Conservation (phyloP, 192 early-diverging fungal species). For the Rhizophlyctis rosea region DNA sequence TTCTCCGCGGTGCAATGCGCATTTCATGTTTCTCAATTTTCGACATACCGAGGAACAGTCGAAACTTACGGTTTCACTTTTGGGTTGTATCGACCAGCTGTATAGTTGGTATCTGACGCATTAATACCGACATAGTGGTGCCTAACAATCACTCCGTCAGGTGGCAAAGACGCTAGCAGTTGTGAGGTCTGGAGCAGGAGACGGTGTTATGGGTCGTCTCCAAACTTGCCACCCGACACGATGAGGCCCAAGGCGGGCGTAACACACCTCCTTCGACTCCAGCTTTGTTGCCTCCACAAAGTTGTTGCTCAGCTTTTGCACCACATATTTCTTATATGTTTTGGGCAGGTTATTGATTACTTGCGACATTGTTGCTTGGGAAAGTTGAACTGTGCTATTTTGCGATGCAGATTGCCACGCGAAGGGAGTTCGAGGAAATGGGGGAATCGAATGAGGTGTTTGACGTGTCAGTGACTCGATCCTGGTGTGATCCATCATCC, state of each 20-base stretch:
- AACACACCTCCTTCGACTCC: slow-evolving; percentile 21
- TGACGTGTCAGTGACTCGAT: too few relatives aligned
- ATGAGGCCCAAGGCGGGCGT: not conserved
- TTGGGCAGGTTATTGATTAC: too few relatives aligned
- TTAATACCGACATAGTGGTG: slow-evolving; percentile 53
- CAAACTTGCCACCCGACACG: not conserved
- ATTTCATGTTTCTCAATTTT: too few relatives aligned
- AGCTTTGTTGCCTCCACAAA: slow-evolving; percentile 39
- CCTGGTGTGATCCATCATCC: too few relatives aligned
- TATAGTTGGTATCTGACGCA: slow-evolving; percentile 56
- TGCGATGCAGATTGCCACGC: too few relatives aligned
- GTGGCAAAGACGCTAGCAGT: slow-evolving; percentile 15
- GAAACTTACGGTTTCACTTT: slow-evolving; percentile 45
- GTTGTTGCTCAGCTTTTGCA: slow-evolving; percentile 35
- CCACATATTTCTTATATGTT: slow-evolving; percentile 34
- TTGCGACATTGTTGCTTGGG: too few relatives aligned
- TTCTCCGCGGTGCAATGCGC: too few relatives aligned
- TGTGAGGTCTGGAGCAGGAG: not conserved
- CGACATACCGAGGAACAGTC: not conserved
- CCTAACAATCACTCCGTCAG: slow-evolving; percentile 38
- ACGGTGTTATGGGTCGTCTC: slow-evolving; percentile 1
- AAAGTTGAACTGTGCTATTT: too few relatives aligned
- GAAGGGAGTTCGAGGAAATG: too few relatives aligned
- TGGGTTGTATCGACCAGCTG: slow-evolving; percentile 52
- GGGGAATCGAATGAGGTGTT: too few relatives aligned